These are phyloP conservation scores for Magnolia kwangsiensis DNA, from an alignment of 164 flowering plant species.

Conservation along the genomic window DNA sequence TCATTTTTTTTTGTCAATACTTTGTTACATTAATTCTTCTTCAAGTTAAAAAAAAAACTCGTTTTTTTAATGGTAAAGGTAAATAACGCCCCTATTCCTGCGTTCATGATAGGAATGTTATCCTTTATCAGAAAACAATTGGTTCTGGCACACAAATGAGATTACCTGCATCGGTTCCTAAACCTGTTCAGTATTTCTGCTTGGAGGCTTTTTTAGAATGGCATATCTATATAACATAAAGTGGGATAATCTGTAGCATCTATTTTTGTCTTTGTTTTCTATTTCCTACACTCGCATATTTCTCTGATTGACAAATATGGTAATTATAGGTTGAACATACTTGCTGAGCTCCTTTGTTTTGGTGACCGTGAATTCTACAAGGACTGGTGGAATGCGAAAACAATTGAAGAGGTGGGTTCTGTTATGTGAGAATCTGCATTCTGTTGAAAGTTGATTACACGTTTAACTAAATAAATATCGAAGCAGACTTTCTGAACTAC, in stretches of 20 bases:
- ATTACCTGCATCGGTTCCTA: background rate
- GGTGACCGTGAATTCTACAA: constrained; percentile 98
- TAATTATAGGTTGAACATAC: constrained; percentile 80
- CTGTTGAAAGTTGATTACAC: background rate
- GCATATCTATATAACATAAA: background rate
- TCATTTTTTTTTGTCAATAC: background rate
- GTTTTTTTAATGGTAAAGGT: background rate
- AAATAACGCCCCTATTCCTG: background rate
- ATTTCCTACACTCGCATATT: background rate
- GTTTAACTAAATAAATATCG: constrained; percentile 3
- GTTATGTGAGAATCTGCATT: background rate
- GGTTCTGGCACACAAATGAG: background rate
- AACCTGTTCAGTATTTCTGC: background rate
- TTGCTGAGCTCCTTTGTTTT: constrained; percentile 90
- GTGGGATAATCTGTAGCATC: background rate
- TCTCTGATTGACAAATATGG: background rate
- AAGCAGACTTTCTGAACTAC: constrained; percentile 5
- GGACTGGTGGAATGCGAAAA: constrained; percentile 99
- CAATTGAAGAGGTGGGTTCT: constrained; percentile 76
- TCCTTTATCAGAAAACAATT: background rate
- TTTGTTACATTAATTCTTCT: background rate
- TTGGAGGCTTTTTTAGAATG: background rate
- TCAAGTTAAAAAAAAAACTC: no score
- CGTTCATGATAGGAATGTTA: background rate
- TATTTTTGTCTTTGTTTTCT: background rate